A percentile compares a stretch with the other conserved stretches of the same genome.
phyloP scores from a whole-genome alignment of 2,329 filamentous ascomycete species.

The Ilyonectria mors-panacis region DNA sequence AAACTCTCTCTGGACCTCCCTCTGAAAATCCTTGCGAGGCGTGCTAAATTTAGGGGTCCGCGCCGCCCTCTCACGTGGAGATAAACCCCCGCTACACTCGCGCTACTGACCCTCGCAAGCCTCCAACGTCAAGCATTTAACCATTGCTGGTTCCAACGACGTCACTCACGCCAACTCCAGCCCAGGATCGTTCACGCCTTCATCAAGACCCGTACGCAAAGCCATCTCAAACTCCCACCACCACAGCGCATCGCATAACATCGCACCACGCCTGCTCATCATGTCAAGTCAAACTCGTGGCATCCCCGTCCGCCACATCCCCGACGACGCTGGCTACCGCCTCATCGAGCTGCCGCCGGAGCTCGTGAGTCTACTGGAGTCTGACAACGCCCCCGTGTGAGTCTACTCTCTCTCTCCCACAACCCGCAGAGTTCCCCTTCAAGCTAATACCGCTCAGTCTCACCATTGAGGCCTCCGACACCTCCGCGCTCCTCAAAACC shows the following conservation, averaged over 20 bases:
- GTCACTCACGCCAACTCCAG: conserved; percentile 13
- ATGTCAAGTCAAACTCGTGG: conserved; percentile 66
- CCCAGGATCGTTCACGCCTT: conserved; percentile 3
- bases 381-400: conserved; percentile 67
- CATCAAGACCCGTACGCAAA: neutral
- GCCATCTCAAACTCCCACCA: neutral
- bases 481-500: conserved; percentile 66
- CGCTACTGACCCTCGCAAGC: neutral
- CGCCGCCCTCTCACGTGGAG: conserved; percentile 10
- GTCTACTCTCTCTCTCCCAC: conserved; percentile 42
- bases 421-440: neutral
- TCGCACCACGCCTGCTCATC: conserved; percentile 14
- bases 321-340: conserved; percentile 67
- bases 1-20: conserved; percentile 7
- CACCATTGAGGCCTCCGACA: conserved; percentile 64
- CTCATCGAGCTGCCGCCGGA: conserved; percentile 75
- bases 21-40: neutral
- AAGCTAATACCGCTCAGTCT: conserved; percentile 53
- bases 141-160: conserved; percentile 29
- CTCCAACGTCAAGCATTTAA: conserved; percentile 1
- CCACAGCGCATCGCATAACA: neutral
- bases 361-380: conserved; percentile 69
- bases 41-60: conserved; percentile 26
- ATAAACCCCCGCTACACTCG: neutral
- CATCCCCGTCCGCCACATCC: conserved; percentile 66